These are phyloP conservation scores for Boletales sp. DNA, from an alignment of 768 basidiomycete species.

Conservation along the genomic window DNA sequence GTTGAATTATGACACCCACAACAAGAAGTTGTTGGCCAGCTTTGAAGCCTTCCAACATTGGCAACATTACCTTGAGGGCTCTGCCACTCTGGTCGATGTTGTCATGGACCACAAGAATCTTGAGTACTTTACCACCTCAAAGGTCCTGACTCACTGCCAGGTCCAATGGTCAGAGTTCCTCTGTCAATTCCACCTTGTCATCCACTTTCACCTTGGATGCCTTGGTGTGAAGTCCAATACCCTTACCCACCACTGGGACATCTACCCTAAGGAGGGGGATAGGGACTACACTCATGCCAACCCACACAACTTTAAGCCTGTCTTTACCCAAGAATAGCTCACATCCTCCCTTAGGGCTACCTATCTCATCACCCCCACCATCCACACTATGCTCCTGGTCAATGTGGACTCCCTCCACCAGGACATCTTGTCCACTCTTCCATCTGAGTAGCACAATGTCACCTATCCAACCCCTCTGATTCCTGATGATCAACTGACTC, in stretches of 20 bases:
- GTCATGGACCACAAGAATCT: constrained; percentile 3
- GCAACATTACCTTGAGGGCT: background rate
- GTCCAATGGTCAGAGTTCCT: background rate
- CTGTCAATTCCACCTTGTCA: background rate
- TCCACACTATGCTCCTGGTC: too few species aligned
- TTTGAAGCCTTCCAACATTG: too few species aligned
- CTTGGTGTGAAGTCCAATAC: background rate
- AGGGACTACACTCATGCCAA: background rate
- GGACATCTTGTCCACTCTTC: background rate
- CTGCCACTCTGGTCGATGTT: background rate
- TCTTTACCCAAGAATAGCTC: background rate
- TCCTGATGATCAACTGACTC: background rate
- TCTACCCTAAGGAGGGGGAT: constrained; percentile 6
- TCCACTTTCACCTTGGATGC: background rate
- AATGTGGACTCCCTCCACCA: background rate
- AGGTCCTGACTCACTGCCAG: background rate
- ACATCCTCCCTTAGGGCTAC: background rate
- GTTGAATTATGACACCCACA: background rate
- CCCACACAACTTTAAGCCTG: background rate
- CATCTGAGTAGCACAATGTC: background rate
- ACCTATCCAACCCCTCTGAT: background rate
- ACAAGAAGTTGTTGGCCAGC: background rate
- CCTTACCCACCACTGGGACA: constrained; percentile 1
- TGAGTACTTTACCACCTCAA: background rate
- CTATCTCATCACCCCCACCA: background rate